Base-by-base conservation (phyloP, 148 eudicot species). In the Hydrangea macrophylla region DNA sequence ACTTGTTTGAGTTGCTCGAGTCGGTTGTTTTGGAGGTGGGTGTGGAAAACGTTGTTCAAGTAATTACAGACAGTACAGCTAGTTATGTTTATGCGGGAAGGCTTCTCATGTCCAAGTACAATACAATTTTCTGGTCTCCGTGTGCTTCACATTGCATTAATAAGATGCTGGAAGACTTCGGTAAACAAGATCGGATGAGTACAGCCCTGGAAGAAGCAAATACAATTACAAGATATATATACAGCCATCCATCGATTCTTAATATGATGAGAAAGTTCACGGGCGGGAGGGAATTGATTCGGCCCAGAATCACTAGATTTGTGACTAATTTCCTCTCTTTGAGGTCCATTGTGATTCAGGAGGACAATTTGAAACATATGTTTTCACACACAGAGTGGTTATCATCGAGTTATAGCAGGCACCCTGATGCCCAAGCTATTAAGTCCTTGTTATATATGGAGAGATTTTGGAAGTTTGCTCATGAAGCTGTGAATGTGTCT, bases 91-190 rank as follows among this genome's bases (percentile, higher is more conserved):
- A 64, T 63, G 80, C 67, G 6, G 84, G 84, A 55, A 73, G 70
- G 70, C 84, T 80, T 76, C 75, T 80, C 26, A 80, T 73, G 80
- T 60, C 76, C 7, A 80, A 80, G 71, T 76, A 80, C 53, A 58
- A 80, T 61, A 73, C 84, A 27, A 26, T 80, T 33, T 80, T 80
- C 42, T 80, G 84, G 80, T 76, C 78, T 55, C 80, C 84, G n/a
- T 76, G 80, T 70, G 78, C 84, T 51, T 80, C 78, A 48, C 63
- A 60, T 76, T 80, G 80, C 70, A 36, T 80, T 53, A 73, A 62
- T 42, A 69, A 60, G 39, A 80, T 80, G 20, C 63, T 76, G 70
- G 75, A 80, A 72, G 83, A 80, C 64, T 58, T 80, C 17, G 50
- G 80, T 20, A 65, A 76, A 59, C 68, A 63, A 28, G 84, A 76